Conservation (phyloP, 768 basidiomycete species). For the Lactarius indigo region DNA sequence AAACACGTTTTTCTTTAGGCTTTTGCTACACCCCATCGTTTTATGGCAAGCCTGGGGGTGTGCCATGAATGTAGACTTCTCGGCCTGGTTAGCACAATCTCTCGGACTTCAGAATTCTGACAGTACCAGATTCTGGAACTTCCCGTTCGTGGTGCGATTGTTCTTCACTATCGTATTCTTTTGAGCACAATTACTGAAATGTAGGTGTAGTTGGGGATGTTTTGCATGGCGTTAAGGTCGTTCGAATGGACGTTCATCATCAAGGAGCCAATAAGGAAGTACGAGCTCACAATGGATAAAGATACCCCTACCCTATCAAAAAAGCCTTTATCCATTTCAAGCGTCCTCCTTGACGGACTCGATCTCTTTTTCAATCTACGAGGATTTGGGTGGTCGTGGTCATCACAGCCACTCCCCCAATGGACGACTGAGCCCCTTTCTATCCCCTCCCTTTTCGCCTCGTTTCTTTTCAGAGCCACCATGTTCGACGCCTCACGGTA, state of each 20-base stretch:
- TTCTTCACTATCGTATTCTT: not conserved
- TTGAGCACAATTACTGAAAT: not conserved
- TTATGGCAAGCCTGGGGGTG: not conserved
- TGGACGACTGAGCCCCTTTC: not conserved
- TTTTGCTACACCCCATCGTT: slow-evolving; percentile 3
- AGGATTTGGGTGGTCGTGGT: slow-evolving; percentile 5
- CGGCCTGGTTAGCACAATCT: not conserved
- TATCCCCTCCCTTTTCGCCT: not conserved
- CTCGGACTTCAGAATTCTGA: too few relatives aligned
- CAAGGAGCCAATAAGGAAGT: too few relatives aligned
- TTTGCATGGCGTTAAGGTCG: not conserved
- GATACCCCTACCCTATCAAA: not conserved
- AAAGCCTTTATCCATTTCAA: not conserved
- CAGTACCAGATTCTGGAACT: not conserved
- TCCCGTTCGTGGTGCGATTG: slow-evolving; percentile 3
- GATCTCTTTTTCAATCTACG: slow-evolving; percentile 15
- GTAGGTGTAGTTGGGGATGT: not conserved
- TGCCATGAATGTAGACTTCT: not conserved
- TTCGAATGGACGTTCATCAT: too few relatives aligned
- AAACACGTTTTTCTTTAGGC: not conserved
- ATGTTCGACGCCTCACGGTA: slow-evolving; percentile 5
- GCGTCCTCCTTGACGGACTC: slow-evolving; percentile 12
- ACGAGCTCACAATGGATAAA: too few relatives aligned
- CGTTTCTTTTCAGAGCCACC: not conserved
- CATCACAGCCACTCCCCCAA: not conserved